These are phyloP conservation scores for Cladosporium sp. DNA, from an alignment of 2,329 filamentous ascomycete genomes.

Conservation along the genomic window DNA sequence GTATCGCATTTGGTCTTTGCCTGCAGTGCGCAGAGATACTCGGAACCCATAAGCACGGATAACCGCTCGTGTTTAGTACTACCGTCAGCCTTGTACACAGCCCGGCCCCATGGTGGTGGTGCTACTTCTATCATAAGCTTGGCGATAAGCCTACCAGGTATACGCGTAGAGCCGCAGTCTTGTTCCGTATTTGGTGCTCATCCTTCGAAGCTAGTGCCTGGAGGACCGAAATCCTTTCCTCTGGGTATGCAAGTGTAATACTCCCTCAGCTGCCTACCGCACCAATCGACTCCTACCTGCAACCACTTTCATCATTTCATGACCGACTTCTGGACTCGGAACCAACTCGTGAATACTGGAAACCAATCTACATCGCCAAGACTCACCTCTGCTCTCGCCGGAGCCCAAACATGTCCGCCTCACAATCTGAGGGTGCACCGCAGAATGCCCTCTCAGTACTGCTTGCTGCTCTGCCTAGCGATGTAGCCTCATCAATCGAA, in stretches of 20 bases:
- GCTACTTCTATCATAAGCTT: neutral
- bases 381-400: neutral
- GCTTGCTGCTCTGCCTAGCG: constrained; percentile 15
- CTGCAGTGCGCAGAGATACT: neutral
- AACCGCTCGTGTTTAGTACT: neutral
- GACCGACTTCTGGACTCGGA: neutral
- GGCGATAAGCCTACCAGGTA: neutral
- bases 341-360: neutral
- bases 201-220: neutral
- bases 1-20: neutral
- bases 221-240: neutral
- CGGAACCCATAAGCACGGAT: neutral
- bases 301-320: neutral
- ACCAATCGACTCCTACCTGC: neutral
- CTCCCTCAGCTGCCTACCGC: neutral
- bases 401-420: neutral
- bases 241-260: neutral
- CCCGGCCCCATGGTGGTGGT: neutral
- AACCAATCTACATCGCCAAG: neutral
- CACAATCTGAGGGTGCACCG: neutral
- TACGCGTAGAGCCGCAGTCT: constrained; percentile 8
- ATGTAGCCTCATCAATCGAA: constrained; percentile 16
- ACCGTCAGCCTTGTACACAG: constrained; percentile 4
- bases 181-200: neutral
- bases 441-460: constrained; percentile 16